Conservation (phyloP, 75 land plant genomes). For the Sequoiadendron giganteum region DNA sequence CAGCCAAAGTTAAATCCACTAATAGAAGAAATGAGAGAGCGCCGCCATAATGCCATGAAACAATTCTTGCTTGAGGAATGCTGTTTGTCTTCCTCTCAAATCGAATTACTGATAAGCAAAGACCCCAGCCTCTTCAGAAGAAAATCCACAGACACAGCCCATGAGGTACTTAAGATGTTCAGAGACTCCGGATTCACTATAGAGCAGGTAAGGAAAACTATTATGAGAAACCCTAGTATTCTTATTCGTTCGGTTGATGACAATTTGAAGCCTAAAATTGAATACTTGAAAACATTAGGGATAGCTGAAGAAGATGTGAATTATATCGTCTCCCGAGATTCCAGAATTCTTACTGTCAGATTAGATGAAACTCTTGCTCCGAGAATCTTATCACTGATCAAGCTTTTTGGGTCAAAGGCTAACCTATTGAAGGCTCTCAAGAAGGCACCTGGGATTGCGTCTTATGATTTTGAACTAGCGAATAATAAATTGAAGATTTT, state of each 20-base stretch:
- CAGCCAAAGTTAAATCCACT: not conserved
- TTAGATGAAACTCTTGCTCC: not conserved
- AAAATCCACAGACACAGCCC: not conserved
- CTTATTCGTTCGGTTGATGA: not conserved
- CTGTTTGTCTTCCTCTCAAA: not conserved
- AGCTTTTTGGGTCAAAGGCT: not conserved
- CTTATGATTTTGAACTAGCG: not conserved
- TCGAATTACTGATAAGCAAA: not conserved
- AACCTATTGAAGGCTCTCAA: not conserved
- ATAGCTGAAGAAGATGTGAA: not conserved
- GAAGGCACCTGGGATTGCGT: not conserved
- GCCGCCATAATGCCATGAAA: not conserved
- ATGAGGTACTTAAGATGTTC: not conserved
- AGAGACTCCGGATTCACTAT: not conserved
- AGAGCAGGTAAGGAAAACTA: not conserved
- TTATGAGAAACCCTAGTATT: not conserved
- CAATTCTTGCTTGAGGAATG: not conserved
- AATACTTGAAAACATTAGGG: not conserved
- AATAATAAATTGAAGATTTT: not conserved
- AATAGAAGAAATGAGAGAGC: not conserved
- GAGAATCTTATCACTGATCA: not conserved
- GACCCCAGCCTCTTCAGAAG: not conserved
- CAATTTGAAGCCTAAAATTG: not conserved
- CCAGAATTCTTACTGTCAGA: not conserved
- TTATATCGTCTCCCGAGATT: not conserved